Base-by-base conservation (phyloP, 2,329 filamentous ascomycete species). In the Cladosporium halotolerans region DNA sequence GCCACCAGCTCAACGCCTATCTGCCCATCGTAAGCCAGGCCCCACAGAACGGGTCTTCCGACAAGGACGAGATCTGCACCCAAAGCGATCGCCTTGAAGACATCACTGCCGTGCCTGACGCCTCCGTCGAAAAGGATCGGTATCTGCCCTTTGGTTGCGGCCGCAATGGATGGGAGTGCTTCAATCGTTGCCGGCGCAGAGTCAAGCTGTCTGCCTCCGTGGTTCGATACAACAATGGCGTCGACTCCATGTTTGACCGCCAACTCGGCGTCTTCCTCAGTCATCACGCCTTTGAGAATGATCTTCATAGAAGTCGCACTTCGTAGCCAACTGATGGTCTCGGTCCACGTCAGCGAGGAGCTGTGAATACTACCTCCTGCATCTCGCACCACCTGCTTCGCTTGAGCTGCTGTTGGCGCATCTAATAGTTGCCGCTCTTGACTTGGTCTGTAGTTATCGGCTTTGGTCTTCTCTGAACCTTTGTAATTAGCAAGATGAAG, bases 121-220 rank as follows among this genome's bases (percentile, higher is more conserved):
- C 79, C 79, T 11, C 73, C 76, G 60, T 86, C 83, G 13, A 85
- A 77, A 36, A 84, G 73, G 19, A 86, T 64, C 79, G 79, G 36
- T 75, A 67, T 23, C 72, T 73, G n/a, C 76, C 79, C 61, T 80
- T 79, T 58, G 80, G 82, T 44, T 8, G 68, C 69, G 1, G 61
- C 60, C 0, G 67, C 71, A 47, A 70, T 70, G 45, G 73, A 69
- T 1, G 66, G 66, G 9, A 76, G 63, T 13, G 49, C 49, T 38
- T 52, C 49, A 14, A 52, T 18, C 10, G 49, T 52, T 14, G 49
- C 36, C 13, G 49, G 49, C 9, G 43, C 31, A 4, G 41, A 44
- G 18, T 52, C 49, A 5, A 52, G n/a, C 14, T 52, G 49, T 18
- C 49, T 36, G 9, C 49, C 49, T 32, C 49, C 49, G 40, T 52